phyloP scores from a whole-genome alignment of 495 filamentous ascomycete genomes.

The Neurospora cerealis region DNA sequence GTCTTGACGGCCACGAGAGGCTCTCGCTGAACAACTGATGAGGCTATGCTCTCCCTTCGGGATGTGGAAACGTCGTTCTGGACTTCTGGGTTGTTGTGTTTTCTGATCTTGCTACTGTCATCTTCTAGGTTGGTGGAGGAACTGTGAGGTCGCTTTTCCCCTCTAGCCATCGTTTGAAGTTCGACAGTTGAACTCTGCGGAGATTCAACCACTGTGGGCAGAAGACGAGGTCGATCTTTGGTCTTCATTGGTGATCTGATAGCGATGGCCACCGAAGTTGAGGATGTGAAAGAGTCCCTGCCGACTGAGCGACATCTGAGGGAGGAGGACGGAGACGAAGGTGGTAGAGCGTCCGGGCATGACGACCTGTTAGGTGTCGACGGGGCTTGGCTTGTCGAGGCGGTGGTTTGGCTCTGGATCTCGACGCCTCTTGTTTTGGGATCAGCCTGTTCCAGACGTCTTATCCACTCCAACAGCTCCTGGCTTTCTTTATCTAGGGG shows the following conservation, averaged over 20 bases:
- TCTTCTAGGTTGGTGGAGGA: background rate
- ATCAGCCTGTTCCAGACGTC: constrained; percentile 41
- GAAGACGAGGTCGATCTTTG: background rate
- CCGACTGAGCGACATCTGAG: background rate
- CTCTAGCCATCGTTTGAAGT: background rate
- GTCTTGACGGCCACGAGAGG: background rate
- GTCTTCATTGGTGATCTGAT: background rate
- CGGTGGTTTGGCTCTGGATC: constrained; percentile 1
- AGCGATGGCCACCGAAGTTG: background rate
- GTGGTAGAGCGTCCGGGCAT: background rate
- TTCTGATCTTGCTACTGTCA: constrained; percentile 6
- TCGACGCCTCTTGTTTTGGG: constrained; percentile 21
- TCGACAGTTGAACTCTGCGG: background rate
- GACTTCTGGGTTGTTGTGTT: background rate
- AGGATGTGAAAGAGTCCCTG: background rate
- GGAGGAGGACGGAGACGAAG: background rate
- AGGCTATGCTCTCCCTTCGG: background rate
- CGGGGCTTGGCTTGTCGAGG: constrained; percentile 2
- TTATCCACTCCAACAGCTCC: constrained; percentile 45
- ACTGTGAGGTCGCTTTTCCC: constrained; percentile 7
- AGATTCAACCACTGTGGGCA: background rate
- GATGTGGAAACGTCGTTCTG: background rate
- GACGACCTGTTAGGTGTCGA: constrained; percentile 1
- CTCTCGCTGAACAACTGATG: background rate
- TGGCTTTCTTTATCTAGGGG: constrained; percentile 34